Evolutionary conservation across 2,329 filamentous ascomycete species (phyloP), one percentile per base, ranked within the genome.

Genomic region (Aureobasidium sp.): DNA sequence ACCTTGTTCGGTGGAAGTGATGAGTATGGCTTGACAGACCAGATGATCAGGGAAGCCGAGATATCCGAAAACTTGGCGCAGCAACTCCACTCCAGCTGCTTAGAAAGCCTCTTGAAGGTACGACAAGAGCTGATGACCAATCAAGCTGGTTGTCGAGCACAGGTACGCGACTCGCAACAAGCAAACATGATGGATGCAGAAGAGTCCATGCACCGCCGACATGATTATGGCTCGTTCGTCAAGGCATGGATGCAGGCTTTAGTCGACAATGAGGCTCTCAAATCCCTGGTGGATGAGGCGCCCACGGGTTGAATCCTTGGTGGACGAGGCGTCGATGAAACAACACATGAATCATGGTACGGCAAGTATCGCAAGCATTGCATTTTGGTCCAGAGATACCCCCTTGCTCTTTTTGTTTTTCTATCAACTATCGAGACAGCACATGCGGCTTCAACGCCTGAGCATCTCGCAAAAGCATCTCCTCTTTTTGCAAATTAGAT

Each of bases 221-320:
- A 84, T 68, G 89, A 95, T 68, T 89, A 89, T 68, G 85, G 83
- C 0, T 83, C 85, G 0, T 81, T 84, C 0, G 79, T 92, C 21
- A 84, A 89, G 67, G 77, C 74, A 47, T 91, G 89, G 85, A 74
- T 91, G 54, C 80, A 53, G 10, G 62, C 82, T 64, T 78, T 95
- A 62, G 87, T 87, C 1, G 83, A 85, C 63, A 86, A 87, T 67
- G 85, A 83, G 1, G 74, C 83, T 2, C 72, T 94, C 61, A 70
- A 70, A 54, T 61, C 64, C n/a, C 48, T 72, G 47, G 21, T 70
- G n/a, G 66, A 67, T 7, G 57, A 50, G 13, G 54, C 39, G 5
- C 13, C n/a, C 13, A 14, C 21, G 21, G 21, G 21, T 21, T 21
- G 21, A 70, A 54, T 61, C 64, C n/a, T 50, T 72, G 47, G 21